Evolutionary conservation across 2,329 filamentous ascomycete genomes (phyloP), one percentile per base, ranked within the genome.

Genomic region (Dactylellina parvicollis): DNA sequence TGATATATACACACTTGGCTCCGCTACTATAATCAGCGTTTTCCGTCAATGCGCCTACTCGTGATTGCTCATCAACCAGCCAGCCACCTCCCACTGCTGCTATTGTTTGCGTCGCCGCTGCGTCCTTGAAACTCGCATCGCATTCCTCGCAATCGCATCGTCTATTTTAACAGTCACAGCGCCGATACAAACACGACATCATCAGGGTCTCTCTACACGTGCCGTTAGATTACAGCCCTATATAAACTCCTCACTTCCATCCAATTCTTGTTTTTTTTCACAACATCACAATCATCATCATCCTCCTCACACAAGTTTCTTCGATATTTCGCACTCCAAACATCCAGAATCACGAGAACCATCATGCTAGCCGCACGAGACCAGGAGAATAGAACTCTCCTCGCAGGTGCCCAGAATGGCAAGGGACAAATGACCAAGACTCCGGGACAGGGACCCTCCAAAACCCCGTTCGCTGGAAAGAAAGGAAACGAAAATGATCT

Each of bases 401-500:
- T 50, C 42, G 64, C 24, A 18, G 42, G 26, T 36, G 14, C 42
- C 12, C 70, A 74, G 36, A 61, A 54, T 34, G 55, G 47, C 38
- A 74, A 85, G 83, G 50, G 47, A 67, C 81, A 89, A 57, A 83
- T 85, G 70, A 87, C 91, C 62, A 96, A 94, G 82, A 96, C 92
- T 26, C 92, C 92, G 0, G 90, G 88, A 64, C 85, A 87, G 69
- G 88, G 88, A 26, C 89, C 85, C 76, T 89, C 90, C 7, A 96
- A 96, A 82, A 96, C 92, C 3, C 92, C 93, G 0, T 87, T 93
- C 79, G 34, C 26, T 10, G 67, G 67, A 12, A 66, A 60, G 47
- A 90, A 89, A 78, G 91, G 96, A 76, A 92, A 97, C 78, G 94
- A 97, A 81, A 97, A 97, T 81, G 87, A 84, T 82, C 32, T 87